Conservation (phyloP, 352 stramenopile species). For the Lagenidium giganteum region DNA sequence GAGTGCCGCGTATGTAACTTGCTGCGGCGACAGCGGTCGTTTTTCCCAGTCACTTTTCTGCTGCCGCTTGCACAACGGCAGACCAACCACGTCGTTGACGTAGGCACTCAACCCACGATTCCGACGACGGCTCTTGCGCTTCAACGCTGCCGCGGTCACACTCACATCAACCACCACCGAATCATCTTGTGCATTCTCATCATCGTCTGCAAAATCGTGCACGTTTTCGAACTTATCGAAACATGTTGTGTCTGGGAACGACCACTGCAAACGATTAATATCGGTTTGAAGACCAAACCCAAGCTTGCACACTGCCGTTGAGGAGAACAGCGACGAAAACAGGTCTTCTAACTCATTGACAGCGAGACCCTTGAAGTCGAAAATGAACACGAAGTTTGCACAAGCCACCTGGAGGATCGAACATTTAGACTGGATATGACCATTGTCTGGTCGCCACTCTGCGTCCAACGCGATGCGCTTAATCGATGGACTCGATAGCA, state of each 20-base stretch:
- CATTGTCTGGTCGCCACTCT: constrained; percentile 54
- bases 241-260: constrained; percentile 44
- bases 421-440: constrained; percentile 37
- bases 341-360: constrained; percentile 55
- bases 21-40: constrained; percentile 44
- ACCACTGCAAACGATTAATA: constrained; percentile 57
- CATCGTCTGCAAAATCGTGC: constrained; percentile 48
- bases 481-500: constrained; percentile 39
- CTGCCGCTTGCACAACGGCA: constrained; percentile 55
- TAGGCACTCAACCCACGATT: constrained; percentile 38
- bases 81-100: constrained; percentile 42
- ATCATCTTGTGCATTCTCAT: not conserved
- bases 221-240: constrained; percentile 61
- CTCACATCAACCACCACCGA: too few species aligned
- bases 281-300: constrained; percentile 58
- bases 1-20: constrained; percentile 63
- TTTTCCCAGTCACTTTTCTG: constrained; percentile 73
- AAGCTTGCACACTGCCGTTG: constrained; percentile 46
- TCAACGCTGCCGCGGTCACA: not conserved
- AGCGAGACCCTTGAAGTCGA: constrained; percentile 45
- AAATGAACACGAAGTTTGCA: constrained; percentile 54
- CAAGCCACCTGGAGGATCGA: constrained; percentile 63
- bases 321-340: constrained; percentile 41
- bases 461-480: constrained; percentile 42
- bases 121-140: constrained; percentile 15